These are phyloP conservation scores for Rhodamnia argentea DNA, from an alignment of 345 rosid genomes.

Conservation along the genomic window DNA sequence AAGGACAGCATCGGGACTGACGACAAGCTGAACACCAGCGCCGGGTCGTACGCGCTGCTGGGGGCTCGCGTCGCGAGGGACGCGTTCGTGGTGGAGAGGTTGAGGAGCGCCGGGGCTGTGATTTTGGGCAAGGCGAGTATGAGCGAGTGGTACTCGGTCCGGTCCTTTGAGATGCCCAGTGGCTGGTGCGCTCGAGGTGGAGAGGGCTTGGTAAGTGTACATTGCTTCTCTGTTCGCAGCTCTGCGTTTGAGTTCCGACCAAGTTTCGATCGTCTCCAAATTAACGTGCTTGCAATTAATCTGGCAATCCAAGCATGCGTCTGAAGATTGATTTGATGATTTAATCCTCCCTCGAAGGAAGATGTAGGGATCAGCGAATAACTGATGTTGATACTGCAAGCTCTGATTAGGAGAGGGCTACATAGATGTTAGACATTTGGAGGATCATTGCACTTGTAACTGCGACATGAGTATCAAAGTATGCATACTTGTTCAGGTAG, in stretches of 20 bases:
- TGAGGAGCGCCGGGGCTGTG: slow-evolving; percentile 25
- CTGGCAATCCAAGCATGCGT: background rate
- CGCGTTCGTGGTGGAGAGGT: slow-evolving; percentile 25
- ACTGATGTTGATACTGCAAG: background rate
- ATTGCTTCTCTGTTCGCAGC: background rate
- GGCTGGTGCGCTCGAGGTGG: slow-evolving; percentile 29
- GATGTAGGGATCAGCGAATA: background rate
- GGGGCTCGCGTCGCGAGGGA: slow-evolving; percentile 21
- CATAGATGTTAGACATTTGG: background rate
- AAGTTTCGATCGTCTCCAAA: background rate
- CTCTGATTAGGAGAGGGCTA: background rate
- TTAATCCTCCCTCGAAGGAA: background rate
- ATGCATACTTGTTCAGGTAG: background rate
- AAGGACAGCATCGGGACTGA: slow-evolving; percentile 26
- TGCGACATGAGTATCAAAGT: background rate
- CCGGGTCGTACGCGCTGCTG: slow-evolving; percentile 26
- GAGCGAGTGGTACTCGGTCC: slow-evolving; percentile 14
- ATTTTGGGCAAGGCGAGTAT: slow-evolving; percentile 26
- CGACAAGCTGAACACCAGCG: slow-evolving; percentile 14
- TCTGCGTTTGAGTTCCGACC: background rate
- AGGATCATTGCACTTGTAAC: background rate
- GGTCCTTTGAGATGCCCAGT: slow-evolving; percentile 9
- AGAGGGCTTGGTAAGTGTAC: slow-evolving; percentile 10
- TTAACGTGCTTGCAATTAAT: background rate
- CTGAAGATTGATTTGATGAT: background rate